A percentile compares a stretch with the other conserved stretches of the same genome.
These are phyloP conservation scores for Nicotiana knightiana DNA, from an alignment of 257 asterid genomes.

Conservation along the genomic window DNA sequence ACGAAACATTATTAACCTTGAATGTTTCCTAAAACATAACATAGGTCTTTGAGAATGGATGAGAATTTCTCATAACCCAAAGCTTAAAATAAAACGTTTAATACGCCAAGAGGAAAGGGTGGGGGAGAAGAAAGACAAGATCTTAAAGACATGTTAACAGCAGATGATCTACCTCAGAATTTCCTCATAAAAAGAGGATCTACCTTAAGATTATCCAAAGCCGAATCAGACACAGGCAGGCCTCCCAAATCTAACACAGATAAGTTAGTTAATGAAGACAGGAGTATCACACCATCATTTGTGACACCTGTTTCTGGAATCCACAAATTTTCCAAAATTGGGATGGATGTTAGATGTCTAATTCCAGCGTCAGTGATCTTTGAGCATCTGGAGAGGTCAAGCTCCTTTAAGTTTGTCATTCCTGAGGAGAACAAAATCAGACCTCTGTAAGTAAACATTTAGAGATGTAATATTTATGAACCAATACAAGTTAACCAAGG, in stretches of 20 bases:
- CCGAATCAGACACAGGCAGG: constrained; percentile 64
- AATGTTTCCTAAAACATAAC: too few relatives aligned
- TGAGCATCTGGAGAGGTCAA: constrained; percentile 79
- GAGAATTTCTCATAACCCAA: background rate
- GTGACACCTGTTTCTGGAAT: constrained; percentile 82
- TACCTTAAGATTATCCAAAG: constrained; percentile 76
- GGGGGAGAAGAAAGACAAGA: constrained; percentile 10
- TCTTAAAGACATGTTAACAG: background rate
- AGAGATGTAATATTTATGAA: background rate
- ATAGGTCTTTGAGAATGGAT: too few relatives aligned
- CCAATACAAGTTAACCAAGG: background rate
- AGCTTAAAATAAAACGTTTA: background rate
- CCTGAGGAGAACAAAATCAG: constrained; percentile 41
- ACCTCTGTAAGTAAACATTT: background rate
- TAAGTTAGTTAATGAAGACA: constrained; percentile 58
- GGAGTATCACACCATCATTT: constrained; percentile 50
- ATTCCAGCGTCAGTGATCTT: constrained; percentile 78
- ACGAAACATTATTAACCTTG: too few relatives aligned
- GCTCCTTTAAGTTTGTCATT: constrained; percentile 58
- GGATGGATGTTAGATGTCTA: constrained; percentile 56
- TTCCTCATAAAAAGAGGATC: constrained; percentile 5
- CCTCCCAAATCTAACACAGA: constrained; percentile 76
- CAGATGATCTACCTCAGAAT: constrained; percentile 53
- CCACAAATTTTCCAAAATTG: constrained; percentile 65
- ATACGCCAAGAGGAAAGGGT: background rate